Percentiles rank a stretch among this genome's conserved stretches.
These are phyloP conservation scores for Penicillium paneum DNA, from an alignment of 2,329 filamentous ascomycete genomes.

Conservation along the genomic window DNA sequence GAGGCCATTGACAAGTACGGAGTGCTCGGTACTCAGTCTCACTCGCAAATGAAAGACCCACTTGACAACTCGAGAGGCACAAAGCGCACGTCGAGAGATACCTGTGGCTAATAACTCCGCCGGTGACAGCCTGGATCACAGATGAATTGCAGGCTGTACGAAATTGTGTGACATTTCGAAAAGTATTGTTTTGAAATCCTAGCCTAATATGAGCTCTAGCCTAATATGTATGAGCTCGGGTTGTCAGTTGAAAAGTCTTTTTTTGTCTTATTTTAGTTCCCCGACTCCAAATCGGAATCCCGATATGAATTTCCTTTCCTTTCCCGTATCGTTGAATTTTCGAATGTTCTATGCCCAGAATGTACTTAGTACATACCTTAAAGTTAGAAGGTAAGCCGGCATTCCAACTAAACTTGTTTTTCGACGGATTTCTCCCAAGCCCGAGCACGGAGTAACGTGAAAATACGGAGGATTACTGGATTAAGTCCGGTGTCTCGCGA, in stretches of 20 bases:
- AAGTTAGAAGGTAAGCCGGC: not conserved
- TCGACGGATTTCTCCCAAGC: not conserved
- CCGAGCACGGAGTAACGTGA: not conserved
- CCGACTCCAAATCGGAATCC: not conserved
- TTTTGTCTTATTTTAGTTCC: not conserved
- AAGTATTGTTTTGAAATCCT: not conserved
- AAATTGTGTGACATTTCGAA: not conserved
- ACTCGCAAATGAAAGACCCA: conserved; percentile 1
- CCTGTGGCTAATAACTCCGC: conserved; percentile 15
- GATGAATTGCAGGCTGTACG: conserved; percentile 9
- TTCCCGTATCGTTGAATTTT: not conserved
- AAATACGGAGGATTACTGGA: not conserved
- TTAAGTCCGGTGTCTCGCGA: not conserved
- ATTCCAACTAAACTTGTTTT: not conserved
- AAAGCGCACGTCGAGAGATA: not conserved
- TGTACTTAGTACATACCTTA: not conserved
- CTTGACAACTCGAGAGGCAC: not conserved
- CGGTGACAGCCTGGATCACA: conserved; percentile 22
- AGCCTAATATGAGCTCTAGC: too few relatives aligned
- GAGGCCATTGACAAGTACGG: conserved; percentile 21
- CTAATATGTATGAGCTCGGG: too few relatives aligned
- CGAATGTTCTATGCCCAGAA: not conserved
- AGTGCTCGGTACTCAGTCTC: not conserved
- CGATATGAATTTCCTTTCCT: not conserved
- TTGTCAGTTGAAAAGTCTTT: not conserved